Conservation (phyloP, 2,329 filamentous ascomycete genomes). For the Hypoxylon rubiginosum region DNA sequence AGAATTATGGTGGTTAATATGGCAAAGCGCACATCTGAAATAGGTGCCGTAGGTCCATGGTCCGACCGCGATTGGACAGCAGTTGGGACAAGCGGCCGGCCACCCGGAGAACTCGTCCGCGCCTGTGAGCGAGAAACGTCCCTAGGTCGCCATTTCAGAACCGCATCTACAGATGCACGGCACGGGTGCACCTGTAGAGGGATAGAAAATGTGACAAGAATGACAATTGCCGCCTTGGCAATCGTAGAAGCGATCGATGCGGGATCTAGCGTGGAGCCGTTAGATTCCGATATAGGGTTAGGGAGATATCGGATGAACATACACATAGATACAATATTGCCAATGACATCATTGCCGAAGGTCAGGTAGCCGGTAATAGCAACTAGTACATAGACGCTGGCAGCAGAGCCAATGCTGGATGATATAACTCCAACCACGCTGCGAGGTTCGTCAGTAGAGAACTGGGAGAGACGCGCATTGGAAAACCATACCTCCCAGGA, state of each 20-base stretch:
- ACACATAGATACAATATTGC: conserved; percentile 96
- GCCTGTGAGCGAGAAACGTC: conserved; percentile 55
- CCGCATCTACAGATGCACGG: conserved; percentile 92
- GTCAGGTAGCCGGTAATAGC: conserved; percentile 96
- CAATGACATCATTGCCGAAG: conserved; percentile 88
- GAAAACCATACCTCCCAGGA: conserved; percentile 62
- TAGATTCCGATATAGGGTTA: conserved; percentile 6
- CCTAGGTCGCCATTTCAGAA: conserved; percentile 89
- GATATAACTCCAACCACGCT: conserved; percentile 84
- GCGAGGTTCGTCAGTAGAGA: conserved; percentile 45
- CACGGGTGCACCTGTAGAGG: conserved; percentile 96
- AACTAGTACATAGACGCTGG: conserved; percentile 87
- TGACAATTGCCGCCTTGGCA: conserved; percentile 92
- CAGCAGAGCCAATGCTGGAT: conserved; percentile 89
- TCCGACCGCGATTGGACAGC: conserved; percentile 59
- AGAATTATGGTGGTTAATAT: conserved; percentile 89
- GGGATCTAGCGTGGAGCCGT: conserved; percentile 63
- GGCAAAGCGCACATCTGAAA: conserved; percentile 91
- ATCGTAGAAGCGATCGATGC: conserved; percentile 88
- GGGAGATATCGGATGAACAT: conserved; percentile 55
- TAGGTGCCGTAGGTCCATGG: conserved; percentile 69
- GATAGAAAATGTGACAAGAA: conserved; percentile 96
- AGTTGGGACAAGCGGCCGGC: conserved; percentile 59
- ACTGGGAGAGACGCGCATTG: neutral
- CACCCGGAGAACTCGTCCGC: conserved; percentile 58